phyloP scores from a whole-genome alignment of 345 rosid species.

The Bretschneidera sinensis region DNA sequence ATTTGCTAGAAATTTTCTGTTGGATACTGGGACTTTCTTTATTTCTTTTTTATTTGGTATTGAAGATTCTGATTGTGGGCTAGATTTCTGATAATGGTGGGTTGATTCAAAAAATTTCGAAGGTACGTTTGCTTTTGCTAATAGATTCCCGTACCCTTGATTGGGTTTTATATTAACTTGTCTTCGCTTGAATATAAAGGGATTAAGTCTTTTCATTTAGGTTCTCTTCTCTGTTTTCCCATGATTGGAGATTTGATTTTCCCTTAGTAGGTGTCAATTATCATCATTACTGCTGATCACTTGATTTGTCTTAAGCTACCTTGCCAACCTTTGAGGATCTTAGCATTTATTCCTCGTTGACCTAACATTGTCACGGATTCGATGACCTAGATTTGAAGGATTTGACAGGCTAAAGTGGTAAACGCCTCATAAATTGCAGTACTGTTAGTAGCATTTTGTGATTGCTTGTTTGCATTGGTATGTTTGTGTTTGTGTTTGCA shows the following conservation, averaged over 20 bases:
- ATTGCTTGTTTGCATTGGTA: conserved; percentile 1
- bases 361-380: neutral
- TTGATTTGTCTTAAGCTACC: neutral
- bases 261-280: neutral
- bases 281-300: neutral
- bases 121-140: neutral
- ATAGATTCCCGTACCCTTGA: neutral
- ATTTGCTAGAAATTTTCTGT: neutral
- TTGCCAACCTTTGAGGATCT: neutral
- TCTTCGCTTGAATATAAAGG: conserved; percentile 7
- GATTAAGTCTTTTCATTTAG: neutral
- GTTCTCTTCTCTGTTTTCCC: conserved; percentile 1
- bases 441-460: neutral
- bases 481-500: neutral
- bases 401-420: neutral
- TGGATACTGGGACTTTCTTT: neutral
- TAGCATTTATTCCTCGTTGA: neutral
- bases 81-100: conserved; percentile 3
- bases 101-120: neutral
- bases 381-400: neutral
- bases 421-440: neutral
- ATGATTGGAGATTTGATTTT: neutral
- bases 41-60: neutral
- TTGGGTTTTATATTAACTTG: neutral
- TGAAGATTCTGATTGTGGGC: conserved; percentile 1